A percentile compares a stretch with the other conserved stretches of the same genome.
Conservation (phyloP, 2,329 filamentous ascomycete genomes). For the Macrophomina phaseolina region DNA sequence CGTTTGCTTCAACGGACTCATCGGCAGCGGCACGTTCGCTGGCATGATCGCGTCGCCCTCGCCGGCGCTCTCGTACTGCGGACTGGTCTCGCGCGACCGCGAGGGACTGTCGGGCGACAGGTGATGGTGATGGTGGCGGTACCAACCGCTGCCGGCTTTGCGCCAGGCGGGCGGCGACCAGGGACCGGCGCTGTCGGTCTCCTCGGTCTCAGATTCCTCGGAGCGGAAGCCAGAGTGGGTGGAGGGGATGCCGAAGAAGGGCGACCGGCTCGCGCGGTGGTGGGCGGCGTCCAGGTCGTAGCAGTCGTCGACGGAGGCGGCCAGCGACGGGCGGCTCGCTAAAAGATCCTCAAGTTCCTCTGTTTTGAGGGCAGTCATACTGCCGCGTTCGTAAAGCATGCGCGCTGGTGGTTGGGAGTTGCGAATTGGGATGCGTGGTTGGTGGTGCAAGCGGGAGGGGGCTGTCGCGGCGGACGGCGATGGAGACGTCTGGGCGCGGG, state of each 20-base stretch:
- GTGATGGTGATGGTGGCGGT: conserved; percentile 45
- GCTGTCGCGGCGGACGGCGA: conserved; percentile 18
- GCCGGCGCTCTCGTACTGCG: conserved; percentile 64
- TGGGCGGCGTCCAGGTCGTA: conserved; percentile 44
- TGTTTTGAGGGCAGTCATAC: conserved; percentile 22
- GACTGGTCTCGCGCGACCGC: conserved; percentile 63
- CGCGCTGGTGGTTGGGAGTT: conserved; percentile 7
- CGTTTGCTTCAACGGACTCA: conserved; percentile 63
- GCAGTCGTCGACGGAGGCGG: conserved; percentile 46
- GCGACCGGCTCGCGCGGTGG: conserved; percentile 48
- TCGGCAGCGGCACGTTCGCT: conserved; percentile 65
- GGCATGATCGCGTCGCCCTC: conserved; percentile 58
- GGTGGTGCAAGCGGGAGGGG: conserved; percentile 10
- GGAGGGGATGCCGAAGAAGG: conserved; percentile 60
- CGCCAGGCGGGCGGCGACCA: conserved; percentile 72
- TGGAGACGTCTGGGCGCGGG: conserved; percentile 10
- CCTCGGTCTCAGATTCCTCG: conserved; percentile 50
- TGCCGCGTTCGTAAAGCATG: conserved; percentile 26
- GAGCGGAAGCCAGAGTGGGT: conserved; percentile 70
- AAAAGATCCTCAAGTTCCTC: conserved; percentile 22
- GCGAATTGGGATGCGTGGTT: conserved; percentile 6
- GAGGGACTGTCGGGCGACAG: conserved; percentile 51
- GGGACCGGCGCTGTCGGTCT: conserved; percentile 56
- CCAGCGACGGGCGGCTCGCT: conserved; percentile 40
- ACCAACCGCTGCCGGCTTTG: conserved; percentile 65